phyloP scores from a whole-genome alignment of 345 rosid genomes.

The Eucalyptus viminalis region DNA sequence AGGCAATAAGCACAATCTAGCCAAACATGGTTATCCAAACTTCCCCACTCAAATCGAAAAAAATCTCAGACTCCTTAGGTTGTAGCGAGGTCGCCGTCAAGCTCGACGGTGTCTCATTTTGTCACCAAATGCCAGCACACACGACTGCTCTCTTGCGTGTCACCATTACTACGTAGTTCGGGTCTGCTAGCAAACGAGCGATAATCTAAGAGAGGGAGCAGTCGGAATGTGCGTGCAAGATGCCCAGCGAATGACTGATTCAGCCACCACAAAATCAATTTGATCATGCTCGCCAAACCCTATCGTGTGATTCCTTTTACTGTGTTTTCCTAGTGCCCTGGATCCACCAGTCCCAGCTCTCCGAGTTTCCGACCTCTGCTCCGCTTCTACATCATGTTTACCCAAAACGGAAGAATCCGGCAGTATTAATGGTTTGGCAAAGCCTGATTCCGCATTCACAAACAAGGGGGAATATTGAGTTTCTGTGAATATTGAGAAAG shows the following conservation, averaged over 20 bases:
- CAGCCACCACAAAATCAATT: constrained; percentile 38
- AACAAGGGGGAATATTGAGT: neutral
- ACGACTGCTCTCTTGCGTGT: neutral
- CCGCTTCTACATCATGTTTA: constrained; percentile 13
- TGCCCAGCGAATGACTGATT: constrained; percentile 74
- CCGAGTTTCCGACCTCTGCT: constrained; percentile 16
- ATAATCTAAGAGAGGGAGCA: constrained; percentile 52
- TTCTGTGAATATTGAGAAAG: neutral
- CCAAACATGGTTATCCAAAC: neutral
- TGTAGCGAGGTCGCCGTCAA: neutral
- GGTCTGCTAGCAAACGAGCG: constrained; percentile 55
- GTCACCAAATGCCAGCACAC: neutral
- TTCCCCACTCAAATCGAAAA: neutral
- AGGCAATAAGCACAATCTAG: neutral
- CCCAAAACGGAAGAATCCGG: constrained; percentile 8
- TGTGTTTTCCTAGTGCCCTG: constrained; percentile 37
- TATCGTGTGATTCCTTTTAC: constrained; percentile 56
- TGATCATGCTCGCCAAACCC: constrained; percentile 62
- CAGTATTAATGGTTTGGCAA: constrained; percentile 17
- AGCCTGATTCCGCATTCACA: constrained; percentile 15
- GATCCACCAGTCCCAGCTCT: constrained; percentile 15
- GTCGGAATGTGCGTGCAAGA: constrained; percentile 75
- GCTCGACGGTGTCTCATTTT: neutral
- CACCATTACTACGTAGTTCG: neutral
- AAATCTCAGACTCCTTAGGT: neutral